A percentile compares a stretch with the other conserved stretches of the same genome.
Conservation (phyloP, 257 asterid genomes). For the Asclepias syriaca region DNA sequence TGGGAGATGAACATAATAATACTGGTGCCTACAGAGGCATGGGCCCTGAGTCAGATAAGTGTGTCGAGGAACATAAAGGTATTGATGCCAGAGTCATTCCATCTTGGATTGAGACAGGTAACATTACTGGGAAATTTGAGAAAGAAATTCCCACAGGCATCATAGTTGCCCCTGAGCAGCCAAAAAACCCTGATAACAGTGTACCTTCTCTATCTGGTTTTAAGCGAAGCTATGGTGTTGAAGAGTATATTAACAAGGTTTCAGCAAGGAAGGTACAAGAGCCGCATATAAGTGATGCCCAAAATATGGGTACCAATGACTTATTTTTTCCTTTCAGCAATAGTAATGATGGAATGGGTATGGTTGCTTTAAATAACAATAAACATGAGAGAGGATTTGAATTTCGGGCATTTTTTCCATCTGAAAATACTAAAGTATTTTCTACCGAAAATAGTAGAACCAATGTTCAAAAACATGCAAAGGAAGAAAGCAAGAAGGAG, state of each 20-base stretch:
- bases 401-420: slow-evolving; percentile 37
- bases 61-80: slow-evolving; percentile 25
- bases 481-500: slow-evolving; percentile 32
- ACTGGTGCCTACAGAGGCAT: slow-evolving; percentile 16
- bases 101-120: slow-evolving; percentile 33
- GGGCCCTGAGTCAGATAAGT: slow-evolving; percentile 28
- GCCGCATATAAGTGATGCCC: slow-evolving; percentile 24
- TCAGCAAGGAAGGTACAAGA: slow-evolving; percentile 25
- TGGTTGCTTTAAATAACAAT: slow-evolving; percentile 22
- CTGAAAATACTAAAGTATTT: slow-evolving; percentile 27
- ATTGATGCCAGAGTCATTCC: slow-evolving; percentile 28
- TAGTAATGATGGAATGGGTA: slow-evolving; percentile 26
- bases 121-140: slow-evolving; percentile 10
- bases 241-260: slow-evolving; percentile 23
- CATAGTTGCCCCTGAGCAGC: slow-evolving; percentile 13
- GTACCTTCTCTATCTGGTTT: slow-evolving; percentile 22
- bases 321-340: slow-evolving; percentile 30
- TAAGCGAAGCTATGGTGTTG: slow-evolving; percentile 24
- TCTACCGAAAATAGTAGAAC: slow-evolving; percentile 32
- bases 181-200: slow-evolving; percentile 14
- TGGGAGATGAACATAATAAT: slow-evolving; percentile 28
- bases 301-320: slow-evolving; percentile 20
- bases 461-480: slow-evolving; percentile 24
- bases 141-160: slow-evolving; percentile 23
- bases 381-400: slow-evolving; percentile 35